Base-by-base conservation (phyloP, 1,139 yeast genomes). In the Candida gigantensis region DNA sequence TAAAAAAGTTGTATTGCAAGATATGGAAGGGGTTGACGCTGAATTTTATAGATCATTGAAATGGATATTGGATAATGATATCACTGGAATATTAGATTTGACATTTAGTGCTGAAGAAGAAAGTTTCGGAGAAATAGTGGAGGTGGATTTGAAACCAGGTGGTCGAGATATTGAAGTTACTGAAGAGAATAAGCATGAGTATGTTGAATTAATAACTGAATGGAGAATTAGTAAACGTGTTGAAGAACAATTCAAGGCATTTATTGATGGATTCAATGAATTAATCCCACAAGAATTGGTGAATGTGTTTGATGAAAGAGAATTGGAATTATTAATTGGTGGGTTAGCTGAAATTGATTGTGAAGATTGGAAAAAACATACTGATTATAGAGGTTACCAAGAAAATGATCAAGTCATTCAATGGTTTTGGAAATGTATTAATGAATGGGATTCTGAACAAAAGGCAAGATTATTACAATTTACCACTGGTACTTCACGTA, bases 21-120 rank as follows among this genome's bases (percentile, higher is more conserved):
- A 92, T 67, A 86, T 92, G 96, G 98, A 94, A 64, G 96, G 97
- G 62, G 97, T 92, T 43, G 99, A 92, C 64, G 92, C 96, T 11
- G 98, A 94, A 56, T 89, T 89, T 65, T 89, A 87, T 67, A 80
- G 95, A 57, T 90, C 96, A 21, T 73, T 92, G 65, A 88, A 88
- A 57, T 92, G 98, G 98, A 87, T 89, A 58, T 71, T 89, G 46
- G 97, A 92, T 53, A 90, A 92, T 58, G 96, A 89, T 61, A 90
- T 92, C 51, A 85, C 95, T 19, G 76, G 55, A 43, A 72, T 90
- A 17, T 72, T 92, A 45, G 97, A 88, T 50, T 74, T 88, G 54
- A 88, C 97, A 1, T 92, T 92, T 65, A 80, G 92, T 49, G 95
- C 94, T 2, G 98, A 92, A 62, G 97, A 90, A 58, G 97, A 92